Evolutionary conservation across 805 yeast genomes (phyloP).

Genomic region (Candida ponderosae): DNA sequence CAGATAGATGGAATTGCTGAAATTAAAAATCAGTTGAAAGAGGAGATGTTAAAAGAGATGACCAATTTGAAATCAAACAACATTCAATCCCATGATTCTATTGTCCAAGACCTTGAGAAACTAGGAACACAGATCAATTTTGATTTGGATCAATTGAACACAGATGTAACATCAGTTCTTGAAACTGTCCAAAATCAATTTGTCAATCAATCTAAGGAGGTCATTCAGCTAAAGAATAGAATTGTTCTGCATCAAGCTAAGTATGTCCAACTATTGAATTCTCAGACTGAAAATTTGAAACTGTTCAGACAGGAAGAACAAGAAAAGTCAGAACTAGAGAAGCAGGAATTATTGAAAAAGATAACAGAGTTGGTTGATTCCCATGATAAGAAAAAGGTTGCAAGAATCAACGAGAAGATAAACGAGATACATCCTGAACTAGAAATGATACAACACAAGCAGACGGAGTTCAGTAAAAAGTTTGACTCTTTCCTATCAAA

Average conservation of each 20-base stretch:
- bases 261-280: constrained; percentile 4
- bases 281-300: constrained; percentile 3
- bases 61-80: constrained; percentile 6
- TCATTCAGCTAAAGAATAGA: constrained; percentile 8
- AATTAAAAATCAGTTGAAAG: constrained; percentile 7
- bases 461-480: constrained; percentile 7
- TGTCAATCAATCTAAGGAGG: constrained; percentile 11
- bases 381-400: constrained; percentile 3
- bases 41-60: constrained; percentile 12
- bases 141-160: not conserved
- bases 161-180: constrained; percentile 1
- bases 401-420: constrained; percentile 3
- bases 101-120: not conserved
- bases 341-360: constrained; percentile 4
- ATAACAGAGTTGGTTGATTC: constrained; percentile 6
- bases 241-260: constrained; percentile 8
- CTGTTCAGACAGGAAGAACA: constrained; percentile 7
- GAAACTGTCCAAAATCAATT: constrained; percentile 10
- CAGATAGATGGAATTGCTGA: constrained; percentile 11
- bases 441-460: constrained; percentile 3
- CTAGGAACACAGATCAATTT: not conserved
- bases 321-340: constrained; percentile 2
- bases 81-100: not conserved
- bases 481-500: constrained; percentile 8
- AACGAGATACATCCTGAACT: constrained; percentile 7